These are phyloP conservation scores for Celoporthe dispersa DNA, from an alignment of 2,329 filamentous ascomycete species.

Conservation along the genomic window DNA sequence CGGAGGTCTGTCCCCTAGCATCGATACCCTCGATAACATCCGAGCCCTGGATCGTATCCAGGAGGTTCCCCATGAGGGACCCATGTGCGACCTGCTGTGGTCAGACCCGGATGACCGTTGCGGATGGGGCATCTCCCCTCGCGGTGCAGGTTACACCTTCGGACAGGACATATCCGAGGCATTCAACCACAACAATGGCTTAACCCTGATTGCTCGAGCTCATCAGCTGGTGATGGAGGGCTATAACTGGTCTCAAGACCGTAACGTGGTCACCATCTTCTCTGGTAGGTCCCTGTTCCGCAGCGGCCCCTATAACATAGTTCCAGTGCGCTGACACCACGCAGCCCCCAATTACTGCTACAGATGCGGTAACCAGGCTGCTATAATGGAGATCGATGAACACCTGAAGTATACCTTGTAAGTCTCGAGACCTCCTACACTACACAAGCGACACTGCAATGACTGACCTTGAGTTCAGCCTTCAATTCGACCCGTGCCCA, in stretches of 20 bases:
- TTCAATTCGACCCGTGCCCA: conserved; percentile 99
- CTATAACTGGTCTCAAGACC: conserved; percentile 98
- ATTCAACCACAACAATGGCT: conserved; percentile 98
- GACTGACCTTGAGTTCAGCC: conserved; percentile 56
- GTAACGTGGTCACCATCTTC: conserved; percentile 98
- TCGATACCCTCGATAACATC: conserved; percentile 95
- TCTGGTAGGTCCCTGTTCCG: conserved; percentile 64
- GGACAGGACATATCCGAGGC: conserved; percentile 97
- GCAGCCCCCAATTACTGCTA: conserved; percentile 94
- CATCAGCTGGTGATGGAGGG: conserved; percentile 99
- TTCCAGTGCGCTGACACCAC: conserved; percentile 36
- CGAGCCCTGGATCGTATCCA: conserved; percentile 93
- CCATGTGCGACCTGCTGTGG: conserved; percentile 98
- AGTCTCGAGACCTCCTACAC: conserved; percentile 46
- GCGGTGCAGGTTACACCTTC: conserved; percentile 93
- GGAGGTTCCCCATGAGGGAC: conserved; percentile 96
- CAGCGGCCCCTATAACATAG: neutral
- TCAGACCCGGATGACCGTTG: conserved; percentile 96
- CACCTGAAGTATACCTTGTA: conserved; percentile 99
- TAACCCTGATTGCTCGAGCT: conserved; percentile 92
- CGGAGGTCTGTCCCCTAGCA: conserved; percentile 93
- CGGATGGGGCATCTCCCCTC: conserved; percentile 93
- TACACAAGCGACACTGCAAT: neutral
- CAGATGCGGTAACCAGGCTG: conserved; percentile 97
- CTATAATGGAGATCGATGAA: conserved; percentile 99